phyloP scores from a whole-genome alignment of 345 rosid species.

The Mercurialis annua region DNA sequence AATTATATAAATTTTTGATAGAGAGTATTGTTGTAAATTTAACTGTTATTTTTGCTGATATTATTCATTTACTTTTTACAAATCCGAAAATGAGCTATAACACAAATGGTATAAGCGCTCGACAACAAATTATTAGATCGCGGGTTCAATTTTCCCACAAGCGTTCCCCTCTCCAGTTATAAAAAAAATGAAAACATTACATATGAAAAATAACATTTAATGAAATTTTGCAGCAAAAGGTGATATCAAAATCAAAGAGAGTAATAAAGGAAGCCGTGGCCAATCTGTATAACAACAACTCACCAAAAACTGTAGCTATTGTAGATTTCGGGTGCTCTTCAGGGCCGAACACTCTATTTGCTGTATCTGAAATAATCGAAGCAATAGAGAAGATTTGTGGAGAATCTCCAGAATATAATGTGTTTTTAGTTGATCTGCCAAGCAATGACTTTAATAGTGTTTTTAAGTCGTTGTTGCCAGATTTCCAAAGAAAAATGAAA shows the following conservation, averaged over 20 bases:
- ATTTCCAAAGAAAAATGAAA: conserved; percentile 18
- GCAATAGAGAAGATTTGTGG: conserved; percentile 16
- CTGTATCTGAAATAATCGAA: conserved; percentile 30
- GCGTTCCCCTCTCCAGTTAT: no score
- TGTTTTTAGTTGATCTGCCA: conserved; percentile 45
- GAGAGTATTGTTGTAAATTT: no score
- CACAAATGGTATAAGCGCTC: no score
- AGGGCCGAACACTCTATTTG: conserved; percentile 60
- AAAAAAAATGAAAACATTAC: no score
- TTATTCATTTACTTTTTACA: no score
- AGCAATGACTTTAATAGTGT: conserved; percentile 47
- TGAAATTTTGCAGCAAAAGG: conserved; percentile 27
- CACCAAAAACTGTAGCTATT: no score
- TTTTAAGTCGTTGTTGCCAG: conserved; percentile 34
- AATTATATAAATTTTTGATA: no score
- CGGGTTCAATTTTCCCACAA: no score
- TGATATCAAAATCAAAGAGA: conserved; percentile 38
- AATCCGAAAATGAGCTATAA: no score
- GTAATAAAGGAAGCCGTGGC: conserved; percentile 39
- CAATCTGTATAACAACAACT: conserved; percentile 35
- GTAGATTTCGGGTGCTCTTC: conserved; percentile 87
- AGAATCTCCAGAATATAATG: conserved; percentile 3
- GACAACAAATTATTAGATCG: no score
- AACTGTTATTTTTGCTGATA: no score
- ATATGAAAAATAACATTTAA: not conserved